These are phyloP conservation scores for Penicillium sp. DNA, from an alignment of 2,329 filamentous ascomycete genomes.

Conservation along the genomic window DNA sequence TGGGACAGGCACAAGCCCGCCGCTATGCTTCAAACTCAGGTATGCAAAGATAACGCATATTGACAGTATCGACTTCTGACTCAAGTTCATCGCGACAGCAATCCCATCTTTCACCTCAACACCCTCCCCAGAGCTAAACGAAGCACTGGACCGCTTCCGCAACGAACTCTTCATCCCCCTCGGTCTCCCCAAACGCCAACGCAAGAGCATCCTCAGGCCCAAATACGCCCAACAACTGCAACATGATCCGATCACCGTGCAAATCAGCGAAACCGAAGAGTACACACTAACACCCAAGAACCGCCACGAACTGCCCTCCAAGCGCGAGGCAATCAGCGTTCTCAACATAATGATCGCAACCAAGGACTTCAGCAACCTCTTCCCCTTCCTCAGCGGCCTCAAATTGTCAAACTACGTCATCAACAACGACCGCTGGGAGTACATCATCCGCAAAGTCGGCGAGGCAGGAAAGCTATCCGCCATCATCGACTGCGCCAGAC, in stretches of 20 bases:
- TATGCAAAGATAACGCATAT: constrained; percentile 10
- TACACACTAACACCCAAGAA: constrained; percentile 40
- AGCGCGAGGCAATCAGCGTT: constrained; percentile 30
- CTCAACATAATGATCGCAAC: constrained; percentile 37
- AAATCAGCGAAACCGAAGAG: constrained; percentile 39
- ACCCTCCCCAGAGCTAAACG: constrained; percentile 41
- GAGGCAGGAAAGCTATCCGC: constrained; percentile 34
- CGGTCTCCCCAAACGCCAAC: constrained; percentile 37
- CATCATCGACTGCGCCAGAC: constrained; percentile 39
- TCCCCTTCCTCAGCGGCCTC: constrained; percentile 41
- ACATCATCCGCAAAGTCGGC: constrained; percentile 39
- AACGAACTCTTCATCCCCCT: constrained; percentile 45
- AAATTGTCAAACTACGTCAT: constrained; percentile 30
- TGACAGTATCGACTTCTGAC: not conserved
- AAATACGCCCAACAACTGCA: constrained; percentile 36
- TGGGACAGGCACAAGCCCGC: constrained; percentile 32
- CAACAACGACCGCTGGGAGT: constrained; percentile 28
- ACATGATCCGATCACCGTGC: constrained; percentile 42
- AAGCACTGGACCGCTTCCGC: constrained; percentile 41
- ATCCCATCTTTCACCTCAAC: constrained; percentile 42
- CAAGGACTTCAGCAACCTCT: constrained; percentile 42
- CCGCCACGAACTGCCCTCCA: constrained; percentile 32
- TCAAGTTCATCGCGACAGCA: constrained; percentile 19
- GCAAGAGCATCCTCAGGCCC: constrained; percentile 39
- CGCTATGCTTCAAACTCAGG: constrained; percentile 32